A percentile compares a stretch with the other conserved stretches of the same genome.
These are phyloP conservation scores for Brettanomyces anomalus DNA, from an alignment of 805 yeast genomes.

Conservation along the genomic window DNA sequence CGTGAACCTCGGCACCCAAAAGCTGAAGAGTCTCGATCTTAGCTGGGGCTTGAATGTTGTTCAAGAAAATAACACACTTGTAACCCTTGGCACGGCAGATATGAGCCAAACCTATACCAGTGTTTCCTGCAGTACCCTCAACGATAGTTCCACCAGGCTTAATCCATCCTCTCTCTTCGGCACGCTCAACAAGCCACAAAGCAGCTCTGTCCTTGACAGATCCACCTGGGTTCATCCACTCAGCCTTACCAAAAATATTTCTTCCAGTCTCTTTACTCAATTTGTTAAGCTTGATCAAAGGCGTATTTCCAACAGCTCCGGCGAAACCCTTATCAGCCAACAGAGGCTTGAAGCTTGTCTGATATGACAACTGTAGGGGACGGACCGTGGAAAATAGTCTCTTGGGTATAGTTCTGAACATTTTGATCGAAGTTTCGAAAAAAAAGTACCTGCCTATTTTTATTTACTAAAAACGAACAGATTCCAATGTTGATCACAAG, in stretches of 20 bases:
- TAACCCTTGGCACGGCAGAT: constrained; percentile 79
- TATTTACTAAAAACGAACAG: no score
- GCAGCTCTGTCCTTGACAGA: constrained; percentile 92
- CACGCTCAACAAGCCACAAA: constrained; percentile 63
- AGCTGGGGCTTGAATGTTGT: constrained; percentile 76
- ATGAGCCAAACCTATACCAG: constrained; percentile 85
- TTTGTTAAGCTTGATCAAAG: constrained; percentile 54
- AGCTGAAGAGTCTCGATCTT: constrained; percentile 68
- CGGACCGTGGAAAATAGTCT: neutral
- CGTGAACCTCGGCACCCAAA: constrained; percentile 80
- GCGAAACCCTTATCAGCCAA: constrained; percentile 60
- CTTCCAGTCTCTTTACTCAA: constrained; percentile 54
- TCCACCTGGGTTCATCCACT: constrained; percentile 91
- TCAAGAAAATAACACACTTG: constrained; percentile 83
- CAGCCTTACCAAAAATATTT: constrained; percentile 83
- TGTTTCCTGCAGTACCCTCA: constrained; percentile 95
- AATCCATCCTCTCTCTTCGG: constrained; percentile 60
- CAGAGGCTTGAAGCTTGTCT: constrained; percentile 50
- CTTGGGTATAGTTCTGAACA: neutral
- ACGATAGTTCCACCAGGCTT: constrained; percentile 78
- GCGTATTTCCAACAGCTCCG: constrained; percentile 91
- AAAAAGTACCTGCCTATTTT: no score
- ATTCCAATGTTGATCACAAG: no score
- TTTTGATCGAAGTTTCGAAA: neutral
- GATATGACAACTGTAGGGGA: constrained; percentile 13